phyloP scores from a whole-genome alignment of 176 grass and related monocot genomes.

The Ensete glaucum region DNA sequence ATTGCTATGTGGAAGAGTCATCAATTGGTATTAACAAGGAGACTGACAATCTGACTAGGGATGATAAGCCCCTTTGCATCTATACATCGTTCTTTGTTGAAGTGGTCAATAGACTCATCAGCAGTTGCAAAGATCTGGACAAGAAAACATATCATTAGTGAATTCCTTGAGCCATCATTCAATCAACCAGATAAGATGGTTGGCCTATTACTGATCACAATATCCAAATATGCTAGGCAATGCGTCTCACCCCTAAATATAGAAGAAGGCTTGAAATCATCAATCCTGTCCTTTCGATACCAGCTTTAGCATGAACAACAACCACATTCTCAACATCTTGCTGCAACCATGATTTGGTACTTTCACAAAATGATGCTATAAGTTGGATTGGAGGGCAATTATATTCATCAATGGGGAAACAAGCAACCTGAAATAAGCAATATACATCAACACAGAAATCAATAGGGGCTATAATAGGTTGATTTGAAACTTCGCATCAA shows the following conservation, averaged over 20 bases:
- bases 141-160: background rate
- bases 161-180: background rate
- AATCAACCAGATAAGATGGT: background rate
- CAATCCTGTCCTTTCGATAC: constrained; percentile 11
- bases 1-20: background rate
- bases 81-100: constrained; percentile 17
- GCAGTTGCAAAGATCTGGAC: constrained; percentile 15
- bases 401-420: constrained; percentile 12
- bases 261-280: constrained; percentile 19
- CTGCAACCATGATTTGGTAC: constrained; percentile 12
- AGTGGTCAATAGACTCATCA: constrained; percentile 19
- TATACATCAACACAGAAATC: background rate
- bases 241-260: constrained; percentile 1
- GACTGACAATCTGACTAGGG: constrained; percentile 24
- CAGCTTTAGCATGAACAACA: constrained; percentile 17
- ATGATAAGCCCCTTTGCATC: constrained; percentile 13
- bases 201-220: background rate
- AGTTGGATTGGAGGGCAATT: constrained; percentile 14
- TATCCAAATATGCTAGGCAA: background rate
- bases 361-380: constrained; percentile 15
- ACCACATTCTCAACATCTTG: constrained; percentile 11
- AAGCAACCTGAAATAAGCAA: constrained; percentile 11
- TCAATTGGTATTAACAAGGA: background rate
- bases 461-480: background rate
- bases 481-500: background rate